Conservation (phyloP, 176 grass and related monocot genomes). For the Paspalum vaginatum region DNA sequence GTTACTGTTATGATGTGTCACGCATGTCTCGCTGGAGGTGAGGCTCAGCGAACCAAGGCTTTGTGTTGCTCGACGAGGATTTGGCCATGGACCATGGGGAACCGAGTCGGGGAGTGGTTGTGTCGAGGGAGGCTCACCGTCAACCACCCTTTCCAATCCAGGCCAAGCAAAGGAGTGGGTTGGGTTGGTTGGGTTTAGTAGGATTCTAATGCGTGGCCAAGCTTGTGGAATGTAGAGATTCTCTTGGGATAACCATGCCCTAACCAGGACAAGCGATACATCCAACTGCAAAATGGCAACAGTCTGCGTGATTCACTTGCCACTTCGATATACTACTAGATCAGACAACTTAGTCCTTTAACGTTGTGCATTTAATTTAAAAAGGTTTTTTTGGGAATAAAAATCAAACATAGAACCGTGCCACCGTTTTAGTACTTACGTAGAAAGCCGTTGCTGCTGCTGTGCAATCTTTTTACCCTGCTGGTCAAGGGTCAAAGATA, state of each 20-base stretch:
- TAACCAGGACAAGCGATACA: slow-evolving; percentile 31
- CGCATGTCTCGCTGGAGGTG: neutral
- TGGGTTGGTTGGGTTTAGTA: slow-evolving; percentile 16
- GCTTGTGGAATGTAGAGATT: slow-evolving; percentile 42
- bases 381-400: neutral
- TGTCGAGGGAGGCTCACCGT: too few species aligned
- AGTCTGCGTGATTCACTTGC: slow-evolving; percentile 9
- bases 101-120: neutral
- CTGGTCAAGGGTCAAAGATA: slow-evolving; percentile 53
- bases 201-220: slow-evolving; percentile 55
- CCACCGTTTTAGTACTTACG: neutral
- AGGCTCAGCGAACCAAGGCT: neutral
- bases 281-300: slow-evolving; percentile 17
- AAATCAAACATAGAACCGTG: neutral
- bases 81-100: neutral
- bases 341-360: neutral
- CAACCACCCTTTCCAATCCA: slow-evolving; percentile 10
- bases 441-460: neutral
- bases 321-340: neutral
- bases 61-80: neutral
- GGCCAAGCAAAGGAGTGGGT: slow-evolving; percentile 23
- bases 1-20: neutral
- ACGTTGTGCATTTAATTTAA: neutral
- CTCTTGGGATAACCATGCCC: slow-evolving; percentile 45
- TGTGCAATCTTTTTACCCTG: neutral